Evolutionary conservation across 345 rosid species (phyloP).

Genomic region (Mallotus nudiflorus): DNA sequence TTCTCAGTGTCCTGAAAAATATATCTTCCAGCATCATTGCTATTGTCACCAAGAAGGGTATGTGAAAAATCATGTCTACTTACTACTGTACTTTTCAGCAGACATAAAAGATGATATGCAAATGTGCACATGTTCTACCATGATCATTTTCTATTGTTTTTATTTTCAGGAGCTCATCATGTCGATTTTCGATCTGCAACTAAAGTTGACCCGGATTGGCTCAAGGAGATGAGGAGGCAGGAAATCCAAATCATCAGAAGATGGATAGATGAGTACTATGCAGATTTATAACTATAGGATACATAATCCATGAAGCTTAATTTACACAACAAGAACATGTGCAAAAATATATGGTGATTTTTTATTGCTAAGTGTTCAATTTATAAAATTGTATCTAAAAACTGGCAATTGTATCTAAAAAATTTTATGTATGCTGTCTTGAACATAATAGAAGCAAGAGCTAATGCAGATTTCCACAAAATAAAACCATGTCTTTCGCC

Average conservation of each 20-base stretch:
- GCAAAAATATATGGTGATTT: background rate
- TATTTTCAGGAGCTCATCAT: constrained; percentile 75
- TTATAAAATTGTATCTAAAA: too few relatives aligned
- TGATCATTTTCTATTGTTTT: too few relatives aligned
- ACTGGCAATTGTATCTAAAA: too few relatives aligned
- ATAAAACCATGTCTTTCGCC: constrained; percentile 19
- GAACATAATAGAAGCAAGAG: background rate
- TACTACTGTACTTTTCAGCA: too few relatives aligned
- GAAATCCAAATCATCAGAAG: constrained; percentile 55
- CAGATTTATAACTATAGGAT: constrained; percentile 36
- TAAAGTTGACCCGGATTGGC: constrained; percentile 65
- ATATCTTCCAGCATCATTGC: constrained; percentile 66
- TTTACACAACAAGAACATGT: background rate
- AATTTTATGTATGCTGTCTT: constrained; percentile 17
- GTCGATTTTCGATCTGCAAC: constrained; percentile 57
- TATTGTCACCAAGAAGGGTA: constrained; percentile 64
- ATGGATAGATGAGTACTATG: constrained; percentile 59
- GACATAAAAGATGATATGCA: too few relatives aligned
- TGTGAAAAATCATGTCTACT: too few relatives aligned
- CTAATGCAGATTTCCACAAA: background rate
- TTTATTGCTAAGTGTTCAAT: too few relatives aligned
- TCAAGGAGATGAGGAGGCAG: constrained; percentile 53
- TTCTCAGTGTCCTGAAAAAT: constrained; percentile 62
- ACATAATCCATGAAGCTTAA: constrained; percentile 13
- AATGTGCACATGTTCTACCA: too few relatives aligned